Evolutionary conservation across 23 red algal genomes (phyloP).

Genomic region (Agarophyton chilense): DNA sequence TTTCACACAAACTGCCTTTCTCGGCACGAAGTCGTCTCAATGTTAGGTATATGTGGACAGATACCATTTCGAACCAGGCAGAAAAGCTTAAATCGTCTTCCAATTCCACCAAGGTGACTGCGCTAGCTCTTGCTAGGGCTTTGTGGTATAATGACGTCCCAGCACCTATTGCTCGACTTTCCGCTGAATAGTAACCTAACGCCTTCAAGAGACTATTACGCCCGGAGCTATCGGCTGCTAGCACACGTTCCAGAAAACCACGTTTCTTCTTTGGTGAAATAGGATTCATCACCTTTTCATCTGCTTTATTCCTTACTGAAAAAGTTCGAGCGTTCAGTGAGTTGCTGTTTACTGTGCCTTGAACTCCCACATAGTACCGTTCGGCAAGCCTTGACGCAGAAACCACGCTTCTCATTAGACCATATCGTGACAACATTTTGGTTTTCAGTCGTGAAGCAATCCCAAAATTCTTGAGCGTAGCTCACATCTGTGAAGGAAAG

Average conservation of each 20-base stretch:
- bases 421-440: conserved; percentile 1
- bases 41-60: conserved; percentile 54
- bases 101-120: neutral
- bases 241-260: conserved; percentile 8
- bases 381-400: neutral
- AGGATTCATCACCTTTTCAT: neutral
- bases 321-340: neutral
- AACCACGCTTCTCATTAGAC: conserved; percentile 4
- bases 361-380: neutral
- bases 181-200: conserved; percentile 51
- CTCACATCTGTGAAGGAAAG: neutral
- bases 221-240: neutral
- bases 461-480: neutral
- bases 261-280: neutral
- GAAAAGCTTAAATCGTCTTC: conserved; percentile 11
- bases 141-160: conserved; percentile 44
- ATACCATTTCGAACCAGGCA: conserved; percentile 59
- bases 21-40: conserved; percentile 56
- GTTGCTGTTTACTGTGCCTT: neutral
- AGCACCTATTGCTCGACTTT: conserved; percentile 60
- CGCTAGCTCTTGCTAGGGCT: conserved; percentile 16
- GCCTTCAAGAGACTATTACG: conserved; percentile 21
- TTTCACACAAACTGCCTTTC: conserved; percentile 43
- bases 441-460: neutral
- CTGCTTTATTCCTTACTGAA: neutral